These are phyloP conservation scores for Gossypium rotundifolium DNA, from an alignment of 345 rosid genomes.

Conservation along the genomic window DNA sequence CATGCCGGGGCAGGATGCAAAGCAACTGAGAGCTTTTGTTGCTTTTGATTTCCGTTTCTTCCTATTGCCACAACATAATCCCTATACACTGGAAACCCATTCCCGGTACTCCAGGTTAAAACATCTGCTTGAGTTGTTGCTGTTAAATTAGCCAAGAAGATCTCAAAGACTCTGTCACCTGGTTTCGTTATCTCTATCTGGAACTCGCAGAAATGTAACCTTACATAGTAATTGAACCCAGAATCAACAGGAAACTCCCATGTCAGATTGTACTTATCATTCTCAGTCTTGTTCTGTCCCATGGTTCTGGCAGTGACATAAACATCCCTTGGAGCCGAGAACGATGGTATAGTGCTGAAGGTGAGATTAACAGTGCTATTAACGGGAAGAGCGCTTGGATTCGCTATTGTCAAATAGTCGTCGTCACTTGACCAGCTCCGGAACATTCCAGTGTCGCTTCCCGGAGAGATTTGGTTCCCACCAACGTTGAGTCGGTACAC, in stretches of 20 bases:
- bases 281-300: not conserved
- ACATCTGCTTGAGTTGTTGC: not conserved
- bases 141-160: not conserved
- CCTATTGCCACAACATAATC: slow-evolving; percentile 22
- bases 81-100: not conserved
- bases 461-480: not conserved
- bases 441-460: not conserved
- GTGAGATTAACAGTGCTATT: not conserved
- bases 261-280: slow-evolving; percentile 21
- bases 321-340: slow-evolving; percentile 1
- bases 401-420: not conserved
- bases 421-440: not conserved
- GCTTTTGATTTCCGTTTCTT: slow-evolving; percentile 8
- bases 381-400: not conserved
- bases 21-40: slow-evolving; percentile 26
- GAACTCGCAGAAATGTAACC: slow-evolving; percentile 36
- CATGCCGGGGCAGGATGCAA: slow-evolving; percentile 9
- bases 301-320: slow-evolving; percentile 11
- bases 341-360: not conserved
- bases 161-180: slow-evolving; percentile 18
- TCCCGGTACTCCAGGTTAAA: slow-evolving; percentile 7
- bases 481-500: slow-evolving; percentile 36
- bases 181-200: not conserved
- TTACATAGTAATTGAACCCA: slow-evolving; percentile 18
- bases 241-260: slow-evolving; percentile 25